Conservation (phyloP, 306 rosid species). For the Lathyrus tuberosus region DNA sequence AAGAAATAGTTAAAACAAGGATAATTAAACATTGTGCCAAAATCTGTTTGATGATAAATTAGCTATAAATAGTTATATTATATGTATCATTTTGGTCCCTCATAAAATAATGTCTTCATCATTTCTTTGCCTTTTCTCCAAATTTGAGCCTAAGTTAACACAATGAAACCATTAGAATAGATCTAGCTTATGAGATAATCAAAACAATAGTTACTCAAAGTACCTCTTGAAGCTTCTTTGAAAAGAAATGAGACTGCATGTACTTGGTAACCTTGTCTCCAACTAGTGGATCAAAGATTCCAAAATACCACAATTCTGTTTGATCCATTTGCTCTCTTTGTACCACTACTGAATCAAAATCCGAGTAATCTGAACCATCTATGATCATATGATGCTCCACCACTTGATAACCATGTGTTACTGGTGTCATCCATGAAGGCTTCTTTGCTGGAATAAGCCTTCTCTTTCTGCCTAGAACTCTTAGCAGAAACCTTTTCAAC, state of each 20-base stretch:
- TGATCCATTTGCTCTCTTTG: conserved; percentile 72
- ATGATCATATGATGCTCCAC: conserved; percentile 37
- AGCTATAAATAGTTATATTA: too few species aligned
- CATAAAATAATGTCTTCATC: conserved; percentile 43
- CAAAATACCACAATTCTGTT: conserved; percentile 75
- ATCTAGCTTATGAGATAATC: not conserved
- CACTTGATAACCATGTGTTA: conserved; percentile 69
- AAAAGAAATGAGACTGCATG: conserved; percentile 74
- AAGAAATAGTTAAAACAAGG: too few species aligned
- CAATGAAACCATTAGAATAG: not conserved
- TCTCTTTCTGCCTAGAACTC: conserved; percentile 47
- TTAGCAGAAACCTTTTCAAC: conserved; percentile 52
- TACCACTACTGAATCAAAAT: conserved; percentile 65
- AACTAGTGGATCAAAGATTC: conserved; percentile 62
- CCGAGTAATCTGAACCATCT: conserved; percentile 43
- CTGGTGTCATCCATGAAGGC: conserved; percentile 81
- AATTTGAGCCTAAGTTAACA: conserved; percentile 47
- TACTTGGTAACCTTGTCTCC: conserved; percentile 69
- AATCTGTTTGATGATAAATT: too few species aligned
- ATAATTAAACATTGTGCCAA: too few species aligned
- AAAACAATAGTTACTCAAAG: not conserved
- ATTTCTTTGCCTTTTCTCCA: conserved; percentile 61
- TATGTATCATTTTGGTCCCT: too few species aligned
- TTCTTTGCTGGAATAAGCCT: conserved; percentile 39
- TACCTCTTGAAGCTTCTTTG: conserved; percentile 64